phyloP scores from a whole-genome alignment of 2,329 filamentous ascomycete species.

The Alternaria brassicicola region DNA sequence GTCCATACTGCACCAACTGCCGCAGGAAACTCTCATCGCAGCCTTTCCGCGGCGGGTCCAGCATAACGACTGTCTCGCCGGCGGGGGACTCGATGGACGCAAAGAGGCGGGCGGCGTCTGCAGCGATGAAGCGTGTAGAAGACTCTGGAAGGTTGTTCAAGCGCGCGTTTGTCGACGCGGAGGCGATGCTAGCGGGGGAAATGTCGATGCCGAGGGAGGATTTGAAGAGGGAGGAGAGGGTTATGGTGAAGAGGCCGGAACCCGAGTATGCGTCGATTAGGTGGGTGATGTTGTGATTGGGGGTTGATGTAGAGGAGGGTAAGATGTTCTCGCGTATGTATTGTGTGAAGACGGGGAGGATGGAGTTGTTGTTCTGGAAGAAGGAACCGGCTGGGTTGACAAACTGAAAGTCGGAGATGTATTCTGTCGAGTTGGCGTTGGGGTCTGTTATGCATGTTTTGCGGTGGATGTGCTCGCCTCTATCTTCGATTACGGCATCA shows the following conservation, averaged over 20 bases:
- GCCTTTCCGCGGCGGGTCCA: conserved; percentile 95
- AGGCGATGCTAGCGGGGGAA: conserved; percentile 75
- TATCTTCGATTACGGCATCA: conserved; percentile 59
- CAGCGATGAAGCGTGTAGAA: conserved; percentile 83
- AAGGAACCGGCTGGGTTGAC: conserved; percentile 92
- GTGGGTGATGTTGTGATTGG: conserved; percentile 66
- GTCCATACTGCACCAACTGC: conserved; percentile 80
- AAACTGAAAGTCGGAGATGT: conserved; percentile 83
- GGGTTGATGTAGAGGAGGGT: conserved; percentile 45
- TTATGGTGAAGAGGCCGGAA: conserved; percentile 95
- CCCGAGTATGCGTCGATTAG: conserved; percentile 98
- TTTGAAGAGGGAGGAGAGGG: conserved; percentile 79
- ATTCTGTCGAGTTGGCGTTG: conserved; percentile 84
- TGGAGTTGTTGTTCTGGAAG: conserved; percentile 99
- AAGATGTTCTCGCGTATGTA: conserved; percentile 85
- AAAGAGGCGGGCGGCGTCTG: conserved; percentile 86
- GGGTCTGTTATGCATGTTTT: conserved; percentile 90
- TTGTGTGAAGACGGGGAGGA: conserved; percentile 82
- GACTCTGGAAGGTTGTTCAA: conserved; percentile 72
- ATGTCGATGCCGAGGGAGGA: conserved; percentile 92
- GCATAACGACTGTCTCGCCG: conserved; percentile 87
- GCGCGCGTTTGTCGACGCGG: conserved; percentile 76
- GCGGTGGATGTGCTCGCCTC: conserved; percentile 70
- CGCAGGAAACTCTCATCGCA: conserved; percentile 84
- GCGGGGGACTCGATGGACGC: conserved; percentile 73